phyloP scores from a whole-genome alignment of 345 rosid genomes.

The Xanthoceras sorbifolium region DNA sequence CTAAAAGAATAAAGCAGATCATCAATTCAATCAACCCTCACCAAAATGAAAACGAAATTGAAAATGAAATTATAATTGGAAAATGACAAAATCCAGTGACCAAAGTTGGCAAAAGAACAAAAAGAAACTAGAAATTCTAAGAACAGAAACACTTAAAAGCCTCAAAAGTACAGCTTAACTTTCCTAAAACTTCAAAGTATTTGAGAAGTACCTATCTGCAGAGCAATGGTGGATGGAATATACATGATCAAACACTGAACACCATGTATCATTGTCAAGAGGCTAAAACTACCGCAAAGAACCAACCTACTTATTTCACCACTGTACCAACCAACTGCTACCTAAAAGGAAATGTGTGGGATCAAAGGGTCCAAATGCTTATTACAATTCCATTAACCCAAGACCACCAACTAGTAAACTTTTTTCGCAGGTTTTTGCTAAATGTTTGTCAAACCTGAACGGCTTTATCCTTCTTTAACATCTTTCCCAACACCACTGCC shows the following conservation, averaged over 20 bases:
- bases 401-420: constrained; percentile 5
- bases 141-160: constrained; percentile 21
- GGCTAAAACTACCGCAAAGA: constrained; percentile 30
- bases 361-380: constrained; percentile 18
- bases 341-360: constrained; percentile 17
- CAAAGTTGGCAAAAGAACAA: constrained; percentile 19
- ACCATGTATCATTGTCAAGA: constrained; percentile 33
- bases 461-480: constrained; percentile 16
- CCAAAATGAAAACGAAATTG: background rate
- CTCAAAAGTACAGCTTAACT: constrained; percentile 36
- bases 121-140: constrained; percentile 23
- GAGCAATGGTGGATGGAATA: constrained; percentile 33
- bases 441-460: constrained; percentile 15
- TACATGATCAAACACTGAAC: constrained; percentile 34
- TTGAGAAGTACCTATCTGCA: constrained; percentile 41
- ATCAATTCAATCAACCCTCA: background rate
- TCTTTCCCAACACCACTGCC: constrained; percentile 35
- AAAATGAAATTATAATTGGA: background rate
- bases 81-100: constrained; percentile 14
- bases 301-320: constrained; percentile 34
- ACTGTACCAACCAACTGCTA: constrained; percentile 25
- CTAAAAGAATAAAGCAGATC: background rate
- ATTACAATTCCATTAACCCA: constrained; percentile 10
- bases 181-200: constrained; percentile 34
- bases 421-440: constrained; percentile 10